Evolutionary conservation across 1,284 basidiomycete species (phyloP).

Genomic region (Apiotrichum porosum): DNA sequence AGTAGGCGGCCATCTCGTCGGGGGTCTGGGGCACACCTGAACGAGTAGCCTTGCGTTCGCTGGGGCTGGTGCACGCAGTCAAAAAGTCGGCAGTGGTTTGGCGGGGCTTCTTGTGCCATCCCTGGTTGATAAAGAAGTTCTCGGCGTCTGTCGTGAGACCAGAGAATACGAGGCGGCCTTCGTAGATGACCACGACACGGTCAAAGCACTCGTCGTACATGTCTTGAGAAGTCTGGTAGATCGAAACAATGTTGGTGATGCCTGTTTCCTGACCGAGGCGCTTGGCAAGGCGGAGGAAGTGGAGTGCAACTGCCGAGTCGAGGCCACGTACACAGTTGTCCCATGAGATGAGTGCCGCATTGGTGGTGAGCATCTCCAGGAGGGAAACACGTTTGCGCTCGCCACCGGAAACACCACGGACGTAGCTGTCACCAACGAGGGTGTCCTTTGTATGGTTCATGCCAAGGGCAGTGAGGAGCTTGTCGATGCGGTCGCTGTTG

Average conservation of each 20-base stretch:
- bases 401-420: conserved; percentile 75
- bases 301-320: conserved; percentile 78
- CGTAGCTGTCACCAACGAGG: conserved; percentile 68
- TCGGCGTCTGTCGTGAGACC: conserved; percentile 68
- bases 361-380: conserved; percentile 61
- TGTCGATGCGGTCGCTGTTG: conserved; percentile 50
- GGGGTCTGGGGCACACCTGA: too few relatives aligned
- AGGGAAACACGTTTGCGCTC: conserved; percentile 65
- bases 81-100: conserved; percentile 59
- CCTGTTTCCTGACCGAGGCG: conserved; percentile 71
- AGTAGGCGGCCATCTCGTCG: too few relatives aligned
- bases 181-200: conserved; percentile 57
- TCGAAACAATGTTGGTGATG: conserved; percentile 69
- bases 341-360: conserved; percentile 61
- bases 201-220: conserved; percentile 58
- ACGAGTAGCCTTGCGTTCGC: conserved; percentile 59
- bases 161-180: conserved; percentile 76
- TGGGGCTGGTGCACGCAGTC: conserved; percentile 55
- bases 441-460: conserved; percentile 67
- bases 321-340: conserved; percentile 58
- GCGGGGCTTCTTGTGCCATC: conserved; percentile 56
- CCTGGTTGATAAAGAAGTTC: conserved; percentile 70
- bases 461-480: conserved; percentile 64
- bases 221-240: conserved; percentile 64
- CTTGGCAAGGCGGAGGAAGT: conserved; percentile 67